Conservation (phyloP, 495 filamentous ascomycete genomes). For the Penicillium steckii region DNA sequence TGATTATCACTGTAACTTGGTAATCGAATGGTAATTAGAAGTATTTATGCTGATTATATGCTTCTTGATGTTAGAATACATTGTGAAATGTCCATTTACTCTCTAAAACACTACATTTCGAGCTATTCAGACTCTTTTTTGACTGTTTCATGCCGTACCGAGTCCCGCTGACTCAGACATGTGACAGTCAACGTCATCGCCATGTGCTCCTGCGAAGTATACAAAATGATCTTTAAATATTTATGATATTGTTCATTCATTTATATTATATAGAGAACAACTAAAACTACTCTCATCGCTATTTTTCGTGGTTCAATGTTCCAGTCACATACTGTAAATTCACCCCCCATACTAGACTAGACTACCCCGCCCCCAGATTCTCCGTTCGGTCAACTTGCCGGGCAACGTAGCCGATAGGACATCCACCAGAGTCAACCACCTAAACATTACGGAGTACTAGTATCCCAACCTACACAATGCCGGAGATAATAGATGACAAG, state of each 20-base stretch:
- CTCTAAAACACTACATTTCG: background rate
- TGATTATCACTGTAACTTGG: background rate
- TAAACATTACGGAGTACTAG: background rate
- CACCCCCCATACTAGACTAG: too few species aligned
- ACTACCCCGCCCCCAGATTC: conserved; percentile 19
- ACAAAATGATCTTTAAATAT: too few species aligned
- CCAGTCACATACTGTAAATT: too few species aligned
- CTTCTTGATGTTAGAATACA: too few species aligned
- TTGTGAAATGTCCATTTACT: too few species aligned
- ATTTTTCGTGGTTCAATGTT: too few species aligned
- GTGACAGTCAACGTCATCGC: conserved; percentile 31
- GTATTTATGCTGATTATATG: background rate
- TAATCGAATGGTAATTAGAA: background rate
- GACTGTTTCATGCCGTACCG: conserved; percentile 8
- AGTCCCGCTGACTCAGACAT: conserved; percentile 33
- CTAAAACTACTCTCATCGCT: too few species aligned
- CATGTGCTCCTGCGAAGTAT: conserved; percentile 18
- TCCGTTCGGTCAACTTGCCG: conserved; percentile 21
- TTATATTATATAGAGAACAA: too few species aligned
- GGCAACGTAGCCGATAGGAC: conserved; percentile 13
- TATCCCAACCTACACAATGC: conserved; percentile 20
- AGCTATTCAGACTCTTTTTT: too few species aligned
- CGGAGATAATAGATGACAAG: conserved; percentile 77
- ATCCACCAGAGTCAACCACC: too few species aligned
- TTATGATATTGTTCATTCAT: too few species aligned